Base-by-base conservation (phyloP, 768 basidiomycete genomes). In the Amanita muscaria region DNA sequence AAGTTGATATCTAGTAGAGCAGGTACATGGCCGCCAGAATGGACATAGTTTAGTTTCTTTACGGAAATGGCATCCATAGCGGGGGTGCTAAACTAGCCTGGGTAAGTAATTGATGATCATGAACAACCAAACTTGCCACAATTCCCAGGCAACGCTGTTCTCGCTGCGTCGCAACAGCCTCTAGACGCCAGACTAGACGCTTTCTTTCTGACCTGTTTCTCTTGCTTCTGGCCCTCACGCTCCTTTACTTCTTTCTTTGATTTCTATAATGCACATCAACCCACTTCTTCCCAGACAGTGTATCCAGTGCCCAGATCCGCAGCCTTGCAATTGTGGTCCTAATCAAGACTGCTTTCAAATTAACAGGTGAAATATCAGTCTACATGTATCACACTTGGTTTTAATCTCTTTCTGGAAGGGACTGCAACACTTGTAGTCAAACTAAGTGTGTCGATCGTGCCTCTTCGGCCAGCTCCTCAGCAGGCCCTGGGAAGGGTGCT, bases 1-100 rank as follows among this genome's bases (percentile, higher is more conserved):
- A 98, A 64, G 51, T 68, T 68, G 50, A 97, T 69, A 53, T 83
- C 67, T 8, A 65, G 51, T 30, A 99, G 74, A 1, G 88, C 77
- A 1, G 77, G 70, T 2, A 64, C 57, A 3, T 54, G 50, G 37
- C 49, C 52, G 5, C 66, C 52, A 16, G 59, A 62, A 54, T 88
- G 80, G 11, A 59, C 43, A 60, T 81, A 92, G 4, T 82, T 78
- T 15, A 89, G 61, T 43, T 67, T 61, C 31, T 59, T 53, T 49
- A 76, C 70, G 21, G 72, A 57, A 54, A 82, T 69, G 25, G 70
- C 42, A 38, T 39, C 46, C 46, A 49, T 36, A 21, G 47, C 38
- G 31, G n/a, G n/a, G n/a, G n/a, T n/a, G n/a, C n/a, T n/a, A n/a
- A n/a, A n/a, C n/a, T n/a, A n/a, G n/a, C n/a, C n/a, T n/a, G n/a